Conservation (phyloP, 768 basidiomycete species). For the Collybia nuda region DNA sequence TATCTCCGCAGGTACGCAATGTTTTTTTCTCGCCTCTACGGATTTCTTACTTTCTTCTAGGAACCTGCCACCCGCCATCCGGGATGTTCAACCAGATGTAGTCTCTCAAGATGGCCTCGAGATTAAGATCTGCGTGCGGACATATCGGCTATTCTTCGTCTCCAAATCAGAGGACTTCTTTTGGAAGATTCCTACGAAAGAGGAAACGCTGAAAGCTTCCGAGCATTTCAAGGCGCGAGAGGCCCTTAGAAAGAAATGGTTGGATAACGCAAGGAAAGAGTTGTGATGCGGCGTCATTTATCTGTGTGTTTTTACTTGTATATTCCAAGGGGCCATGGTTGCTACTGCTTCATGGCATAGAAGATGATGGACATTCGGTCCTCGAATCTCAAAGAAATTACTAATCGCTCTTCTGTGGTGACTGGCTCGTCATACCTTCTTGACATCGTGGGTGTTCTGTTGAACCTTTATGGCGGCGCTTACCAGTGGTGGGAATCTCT, state of each 20-base stretch:
- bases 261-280: constrained; percentile 20
- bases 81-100: constrained; percentile 41
- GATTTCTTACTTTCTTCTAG: constrained; percentile 22
- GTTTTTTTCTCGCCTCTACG: no score
- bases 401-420: neutral
- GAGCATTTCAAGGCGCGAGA: constrained; percentile 28
- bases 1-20: constrained; percentile 63
- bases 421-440: neutral
- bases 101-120: constrained; percentile 63
- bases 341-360: neutral
- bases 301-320: constrained; percentile 8
- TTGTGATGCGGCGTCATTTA: neutral
- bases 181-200: constrained; percentile 41
- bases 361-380: neutral
- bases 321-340: neutral
- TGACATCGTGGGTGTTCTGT: neutral
- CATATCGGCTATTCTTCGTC: constrained; percentile 81
- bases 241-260: constrained; percentile 36
- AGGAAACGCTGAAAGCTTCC: constrained; percentile 35
- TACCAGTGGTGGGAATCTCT: no score
- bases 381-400: neutral
- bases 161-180: constrained; percentile 65
- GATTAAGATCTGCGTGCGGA: constrained; percentile 82
- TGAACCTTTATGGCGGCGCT: neutral
- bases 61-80: constrained; percentile 35